These are phyloP conservation scores for Penicillium canariense DNA, from an alignment of 495 filamentous ascomycete genomes.

Conservation along the genomic window DNA sequence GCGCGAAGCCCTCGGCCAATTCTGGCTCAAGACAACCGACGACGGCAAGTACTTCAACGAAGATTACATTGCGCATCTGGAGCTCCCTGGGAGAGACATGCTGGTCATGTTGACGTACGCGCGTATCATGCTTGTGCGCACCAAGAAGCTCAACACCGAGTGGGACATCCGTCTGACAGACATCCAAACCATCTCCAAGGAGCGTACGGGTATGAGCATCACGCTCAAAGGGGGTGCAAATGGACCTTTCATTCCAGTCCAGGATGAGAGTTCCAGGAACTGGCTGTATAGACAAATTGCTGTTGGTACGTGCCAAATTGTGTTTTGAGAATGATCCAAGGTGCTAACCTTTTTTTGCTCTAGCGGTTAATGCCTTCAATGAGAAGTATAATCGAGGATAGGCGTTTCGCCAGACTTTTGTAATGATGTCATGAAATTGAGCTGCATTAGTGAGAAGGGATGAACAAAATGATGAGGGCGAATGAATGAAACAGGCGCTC, in stretches of 20 bases:
- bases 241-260: conserved; percentile 91
- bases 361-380: conserved; percentile 68
- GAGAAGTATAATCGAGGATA: conserved; percentile 65
- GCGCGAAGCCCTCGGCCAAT: conserved; percentile 93
- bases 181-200: conserved; percentile 94
- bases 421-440: conserved; percentile 29
- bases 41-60: conserved; percentile 97
- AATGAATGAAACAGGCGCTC: not conserved
- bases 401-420: conserved; percentile 6
- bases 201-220: conserved; percentile 88
- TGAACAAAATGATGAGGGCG: conserved; percentile 6
- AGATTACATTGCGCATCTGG: conserved; percentile 93
- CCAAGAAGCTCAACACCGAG: conserved; percentile 77
- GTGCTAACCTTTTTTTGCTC: conserved; percentile 16
- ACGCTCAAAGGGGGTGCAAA: conserved; percentile 85
- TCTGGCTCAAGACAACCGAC: conserved; percentile 97
- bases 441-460: conserved; percentile 12
- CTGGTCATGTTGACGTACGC: conserved; percentile 93
- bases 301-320: conserved; percentile 38
- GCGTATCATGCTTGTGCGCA: conserved; percentile 85
- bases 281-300: conserved; percentile 79
- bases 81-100: conserved; percentile 86
- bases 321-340: not conserved
- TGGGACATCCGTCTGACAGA: conserved; percentile 97
- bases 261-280: conserved; percentile 80